Evolutionary conservation across 352 stramenopile genomes (phyloP).

Genomic region (Phytophthora brassicae): DNA sequence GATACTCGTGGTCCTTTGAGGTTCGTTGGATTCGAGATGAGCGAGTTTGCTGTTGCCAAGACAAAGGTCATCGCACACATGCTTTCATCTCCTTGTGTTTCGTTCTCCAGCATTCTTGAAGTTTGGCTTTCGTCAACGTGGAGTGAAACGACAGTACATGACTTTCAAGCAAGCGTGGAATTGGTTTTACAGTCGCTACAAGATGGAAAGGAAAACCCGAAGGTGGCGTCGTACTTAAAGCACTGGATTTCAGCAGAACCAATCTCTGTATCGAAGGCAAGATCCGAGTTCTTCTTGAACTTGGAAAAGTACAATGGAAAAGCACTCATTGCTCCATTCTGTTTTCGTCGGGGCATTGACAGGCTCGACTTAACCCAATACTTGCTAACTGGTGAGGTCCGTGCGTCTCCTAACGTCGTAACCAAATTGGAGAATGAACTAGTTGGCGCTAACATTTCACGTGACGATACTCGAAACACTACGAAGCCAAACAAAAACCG

Average conservation of each 20-base stretch:
- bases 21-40: constrained; percentile 35
- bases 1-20: not conserved
- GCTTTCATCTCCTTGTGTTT: constrained; percentile 6
- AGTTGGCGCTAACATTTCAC: not conserved
- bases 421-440: constrained; percentile 10
- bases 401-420: not conserved
- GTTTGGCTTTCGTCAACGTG: constrained; percentile 37
- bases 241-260: constrained; percentile 21
- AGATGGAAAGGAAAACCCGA: constrained; percentile 13
- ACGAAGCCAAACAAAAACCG: not conserved
- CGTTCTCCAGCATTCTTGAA: constrained; percentile 28
- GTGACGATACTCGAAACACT: not conserved
- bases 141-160: constrained; percentile 15
- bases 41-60: constrained; percentile 31
- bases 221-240: constrained; percentile 26
- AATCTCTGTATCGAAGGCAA: constrained; percentile 23
- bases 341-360: constrained; percentile 26
- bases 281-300: constrained; percentile 21
- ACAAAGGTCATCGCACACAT: constrained; percentile 28
- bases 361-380: constrained; percentile 25
- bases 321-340: not conserved
- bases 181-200: constrained; percentile 3
- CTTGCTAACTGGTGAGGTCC: constrained; percentile 26
- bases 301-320: constrained; percentile 13
- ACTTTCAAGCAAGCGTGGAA: constrained; percentile 19